These are phyloP conservation scores for Podospora comata DNA, from an alignment of 495 filamentous ascomycete genomes.

Conservation along the genomic window DNA sequence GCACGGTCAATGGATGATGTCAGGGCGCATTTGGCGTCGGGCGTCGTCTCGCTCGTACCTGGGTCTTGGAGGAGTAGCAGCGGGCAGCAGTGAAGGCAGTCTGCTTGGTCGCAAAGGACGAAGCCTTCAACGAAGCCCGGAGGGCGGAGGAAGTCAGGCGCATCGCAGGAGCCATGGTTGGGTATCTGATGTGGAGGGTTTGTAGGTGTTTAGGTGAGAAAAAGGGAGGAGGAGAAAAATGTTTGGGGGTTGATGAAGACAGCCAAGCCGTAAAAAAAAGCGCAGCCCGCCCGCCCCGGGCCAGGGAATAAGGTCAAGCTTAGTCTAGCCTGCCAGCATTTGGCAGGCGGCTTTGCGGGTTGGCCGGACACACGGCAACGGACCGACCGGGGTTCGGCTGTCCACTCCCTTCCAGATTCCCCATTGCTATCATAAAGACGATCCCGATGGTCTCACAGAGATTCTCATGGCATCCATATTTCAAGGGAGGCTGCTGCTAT, in stretches of 20 bases:
- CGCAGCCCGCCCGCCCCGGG: conserved; percentile 14
- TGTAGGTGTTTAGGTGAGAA: conserved; percentile 28
- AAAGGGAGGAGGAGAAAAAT: conserved; percentile 27
- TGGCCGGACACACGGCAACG: conserved; percentile 24
- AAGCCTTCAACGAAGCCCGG: conserved; percentile 64
- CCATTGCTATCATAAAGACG: not conserved
- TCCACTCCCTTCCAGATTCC: conserved; percentile 1
- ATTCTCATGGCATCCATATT: no score
- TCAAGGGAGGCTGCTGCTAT: no score
- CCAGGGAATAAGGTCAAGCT: conserved; percentile 13
- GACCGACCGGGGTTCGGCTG: conserved; percentile 24
- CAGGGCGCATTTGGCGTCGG: conserved; percentile 19
- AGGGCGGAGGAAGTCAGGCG: conserved; percentile 72
- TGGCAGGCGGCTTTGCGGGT: conserved; percentile 8
- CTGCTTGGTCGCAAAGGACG: conserved; percentile 59
- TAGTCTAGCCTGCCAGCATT: not conserved
- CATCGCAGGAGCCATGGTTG: conserved; percentile 73
- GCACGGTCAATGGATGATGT: conserved; percentile 34
- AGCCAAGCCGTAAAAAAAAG: conserved; percentile 32
- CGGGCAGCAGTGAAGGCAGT: conserved; percentile 76
- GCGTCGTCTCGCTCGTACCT: conserved; percentile 52
- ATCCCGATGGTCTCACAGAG: conserved; percentile 2
- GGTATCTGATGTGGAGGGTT: conserved; percentile 22
- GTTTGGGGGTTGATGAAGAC: conserved; percentile 22
- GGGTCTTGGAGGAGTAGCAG: conserved; percentile 86